Conservation (phyloP, 345 rosid genomes). For the Gossypium sturtianum region DNA sequence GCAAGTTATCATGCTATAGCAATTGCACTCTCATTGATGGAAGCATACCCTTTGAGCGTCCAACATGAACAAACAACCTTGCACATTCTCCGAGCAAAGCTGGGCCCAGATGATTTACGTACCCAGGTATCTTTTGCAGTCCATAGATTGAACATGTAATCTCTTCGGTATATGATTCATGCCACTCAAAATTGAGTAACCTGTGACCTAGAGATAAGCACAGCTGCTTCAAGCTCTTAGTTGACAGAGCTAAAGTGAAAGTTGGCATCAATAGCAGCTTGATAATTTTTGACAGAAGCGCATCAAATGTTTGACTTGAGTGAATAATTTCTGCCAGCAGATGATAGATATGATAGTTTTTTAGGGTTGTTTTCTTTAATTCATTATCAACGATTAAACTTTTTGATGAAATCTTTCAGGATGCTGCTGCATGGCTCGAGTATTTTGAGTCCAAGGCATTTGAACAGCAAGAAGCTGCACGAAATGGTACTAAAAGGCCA, state of each 20-base stretch:
- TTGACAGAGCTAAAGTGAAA: not conserved
- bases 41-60: slow-evolving; percentile 93
- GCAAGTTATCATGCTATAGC: slow-evolving; percentile 99
- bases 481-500: slow-evolving; percentile 94
- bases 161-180: not conserved
- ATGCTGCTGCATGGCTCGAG: slow-evolving; percentile 99
- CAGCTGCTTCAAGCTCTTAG: not conserved
- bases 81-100: slow-evolving; percentile 86
- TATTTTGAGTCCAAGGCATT: slow-evolving; percentile 96
- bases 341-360: not conserved
- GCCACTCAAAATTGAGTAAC: not conserved
- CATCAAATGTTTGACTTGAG: not conserved
- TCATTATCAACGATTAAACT: not conserved
- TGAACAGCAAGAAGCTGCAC: slow-evolving; percentile 98
- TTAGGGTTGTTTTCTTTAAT: not conserved
- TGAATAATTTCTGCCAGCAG: not conserved
- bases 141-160: not conserved
- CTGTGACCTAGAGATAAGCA: not conserved
- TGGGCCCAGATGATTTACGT: slow-evolving; percentile 97
- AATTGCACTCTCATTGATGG: slow-evolving; percentile 99
- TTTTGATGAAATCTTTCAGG: slow-evolving; percentile 48
- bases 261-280: not conserved
- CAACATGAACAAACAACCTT: slow-evolving; percentile 98
- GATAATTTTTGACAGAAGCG: not conserved
- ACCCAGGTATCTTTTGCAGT: slow-evolving; percentile 63